A percentile compares a stretch with the other conserved stretches of the same genome.
Conservation (phyloP, 257 asterid species). For the Nicotiana knightiana region DNA sequence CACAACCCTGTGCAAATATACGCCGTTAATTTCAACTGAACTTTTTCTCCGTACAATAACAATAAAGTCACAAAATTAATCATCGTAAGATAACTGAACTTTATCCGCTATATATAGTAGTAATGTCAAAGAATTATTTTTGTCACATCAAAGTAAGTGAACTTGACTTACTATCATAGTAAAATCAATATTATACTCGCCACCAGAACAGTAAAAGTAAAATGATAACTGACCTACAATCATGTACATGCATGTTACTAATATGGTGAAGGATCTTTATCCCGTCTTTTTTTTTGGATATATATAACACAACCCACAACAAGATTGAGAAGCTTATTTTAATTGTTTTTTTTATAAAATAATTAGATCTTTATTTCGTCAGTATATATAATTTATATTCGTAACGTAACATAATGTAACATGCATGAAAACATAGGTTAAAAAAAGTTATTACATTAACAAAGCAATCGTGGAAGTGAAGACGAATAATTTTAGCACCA, state of each 20-base stretch:
- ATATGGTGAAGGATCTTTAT: neutral
- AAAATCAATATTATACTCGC: too few relatives aligned
- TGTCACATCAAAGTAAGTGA: too few relatives aligned
- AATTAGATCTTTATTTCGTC: neutral
- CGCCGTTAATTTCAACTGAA: too few relatives aligned
- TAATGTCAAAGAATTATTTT: too few relatives aligned
- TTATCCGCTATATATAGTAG: too few relatives aligned
- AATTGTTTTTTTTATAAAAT: too few relatives aligned
- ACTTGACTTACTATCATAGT: too few relatives aligned
- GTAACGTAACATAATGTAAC: neutral
- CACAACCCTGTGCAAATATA: slow-evolving; percentile 28
- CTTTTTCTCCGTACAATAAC: too few relatives aligned
- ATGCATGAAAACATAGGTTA: neutral
- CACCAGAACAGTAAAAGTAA: neutral
- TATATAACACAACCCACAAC: too few relatives aligned
- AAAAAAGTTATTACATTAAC: slow-evolving; percentile 8
- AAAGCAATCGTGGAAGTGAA: slow-evolving; percentile 34
- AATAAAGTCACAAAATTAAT: too few relatives aligned
- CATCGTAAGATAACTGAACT: too few relatives aligned
- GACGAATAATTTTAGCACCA: slow-evolving; percentile 29
- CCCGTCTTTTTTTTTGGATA: neutral
- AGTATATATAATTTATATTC: neutral
- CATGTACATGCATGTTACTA: neutral
- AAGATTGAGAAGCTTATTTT: too few relatives aligned
- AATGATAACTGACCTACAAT: neutral